These are phyloP conservation scores for Quercus dentata DNA, from an alignment of 306 rosid species.

Conservation along the genomic window DNA sequence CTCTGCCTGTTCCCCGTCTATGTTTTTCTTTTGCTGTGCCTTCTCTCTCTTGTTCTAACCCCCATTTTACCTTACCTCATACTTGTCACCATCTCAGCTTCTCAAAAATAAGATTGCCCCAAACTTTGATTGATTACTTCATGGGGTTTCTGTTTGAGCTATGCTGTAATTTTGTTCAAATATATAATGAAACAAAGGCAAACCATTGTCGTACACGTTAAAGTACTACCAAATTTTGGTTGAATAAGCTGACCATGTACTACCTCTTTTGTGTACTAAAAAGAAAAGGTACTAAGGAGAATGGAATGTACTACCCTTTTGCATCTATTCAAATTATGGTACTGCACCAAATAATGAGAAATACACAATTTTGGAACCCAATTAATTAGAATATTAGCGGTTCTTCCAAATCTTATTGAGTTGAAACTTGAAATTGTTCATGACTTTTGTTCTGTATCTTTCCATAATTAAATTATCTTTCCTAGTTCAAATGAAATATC, in stretches of 20 bases:
- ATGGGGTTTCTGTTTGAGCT: background rate
- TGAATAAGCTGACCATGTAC: constrained; percentile 18
- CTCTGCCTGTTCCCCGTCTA: constrained; percentile 71
- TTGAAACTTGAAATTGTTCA: too few species aligned
- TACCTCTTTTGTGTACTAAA: constrained; percentile 14
- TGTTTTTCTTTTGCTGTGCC: constrained; percentile 14
- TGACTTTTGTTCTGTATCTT: too few species aligned
- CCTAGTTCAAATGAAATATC: too few species aligned
- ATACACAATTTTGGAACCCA: background rate
- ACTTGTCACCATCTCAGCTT: background rate
- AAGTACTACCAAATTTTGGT: constrained; percentile 25
- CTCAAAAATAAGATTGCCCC: background rate
- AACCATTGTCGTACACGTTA: constrained; percentile 25
- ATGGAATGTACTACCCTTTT: constrained; percentile 22
- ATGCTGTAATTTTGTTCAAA: constrained; percentile 2
- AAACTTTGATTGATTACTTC: background rate
- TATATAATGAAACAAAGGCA: constrained; percentile 10
- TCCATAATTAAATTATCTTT: too few species aligned
- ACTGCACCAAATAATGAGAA: background rate
- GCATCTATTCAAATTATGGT: background rate
- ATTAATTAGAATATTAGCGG: background rate
- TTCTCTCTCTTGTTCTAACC: background rate
- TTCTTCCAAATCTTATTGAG: too few species aligned
- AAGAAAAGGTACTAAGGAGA: background rate
- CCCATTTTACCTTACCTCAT: constrained; percentile 3